Base-by-base conservation (phyloP, 331 rosid genomes). In the Stylosanthes scabra region DNA sequence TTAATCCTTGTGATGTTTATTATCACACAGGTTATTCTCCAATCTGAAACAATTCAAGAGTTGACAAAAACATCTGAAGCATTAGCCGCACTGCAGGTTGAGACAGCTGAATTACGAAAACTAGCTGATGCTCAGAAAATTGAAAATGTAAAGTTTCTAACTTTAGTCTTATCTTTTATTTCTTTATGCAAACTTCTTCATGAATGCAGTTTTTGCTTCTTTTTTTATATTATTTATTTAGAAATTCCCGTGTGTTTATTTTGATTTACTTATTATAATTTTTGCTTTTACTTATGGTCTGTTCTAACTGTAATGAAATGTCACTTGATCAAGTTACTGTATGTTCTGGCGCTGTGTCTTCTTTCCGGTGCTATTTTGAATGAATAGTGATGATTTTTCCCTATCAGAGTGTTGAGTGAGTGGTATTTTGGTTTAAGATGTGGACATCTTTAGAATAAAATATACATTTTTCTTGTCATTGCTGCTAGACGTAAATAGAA, bases 1-100 rank as follows among this genome's bases (percentile, higher is more conserved):
- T 31, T 72, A 12, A 34, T 34, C 27, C 25, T n/a, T 16, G 37
- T 11, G 9, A 14, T 11, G 2, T 3, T 25, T 45, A 20, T 69
- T 72, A 16, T 74, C 62, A 20, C 11, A 49, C 85, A 94, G 99
- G 99, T 91, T 79, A 78, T 90, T 78, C 99, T 94, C 65, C 97
- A 89, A 84, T 94, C 99, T 0, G 97, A 94, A 83, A 91, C 99
- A 40, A 91, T 94, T 66, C 99, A 91, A 63, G 99, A 94, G 86
- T 80, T 94, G 84, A 94, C 87, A 11, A 90, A 86, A 92, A 91
- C 97, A 13, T 94, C 99, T 1, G 82, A 87, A 70, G 82, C 85
- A 14, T 81, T 94, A 75, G 88, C 92, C 51, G 59, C 72, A 61
- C 86, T 88, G 57, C 97, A 88, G 76, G 88, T 78, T 78, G 97